phyloP scores from a whole-genome alignment of 441 rosid species.

The Breynia disticha region DNA sequence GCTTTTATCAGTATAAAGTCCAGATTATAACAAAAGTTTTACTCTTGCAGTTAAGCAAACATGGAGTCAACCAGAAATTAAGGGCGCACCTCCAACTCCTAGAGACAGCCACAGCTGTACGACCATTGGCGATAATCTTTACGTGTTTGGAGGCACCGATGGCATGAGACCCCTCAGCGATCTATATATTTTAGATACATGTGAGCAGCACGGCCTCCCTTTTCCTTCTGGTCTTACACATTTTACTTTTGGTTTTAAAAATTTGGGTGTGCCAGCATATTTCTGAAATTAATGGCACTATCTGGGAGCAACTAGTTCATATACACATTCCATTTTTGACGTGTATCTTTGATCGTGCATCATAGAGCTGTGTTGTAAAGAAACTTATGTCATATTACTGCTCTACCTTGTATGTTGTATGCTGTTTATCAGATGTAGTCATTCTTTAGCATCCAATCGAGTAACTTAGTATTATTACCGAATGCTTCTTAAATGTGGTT shows the following conservation, averaged over 20 bases:
- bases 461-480: not conserved
- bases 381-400: too few relatives aligned
- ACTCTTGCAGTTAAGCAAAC: constrained; percentile 60
- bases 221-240: constrained; percentile 8
- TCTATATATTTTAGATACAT: constrained; percentile 69
- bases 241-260: too few relatives aligned
- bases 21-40: not conserved
- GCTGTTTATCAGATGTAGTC: too few relatives aligned
- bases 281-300: too few relatives aligned
- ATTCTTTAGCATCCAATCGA: too few relatives aligned
- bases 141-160: constrained; percentile 90
- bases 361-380: too few relatives aligned
- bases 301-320: too few relatives aligned
- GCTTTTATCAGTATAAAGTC: not conserved
- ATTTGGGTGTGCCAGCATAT: too few relatives aligned
- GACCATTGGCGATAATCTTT: constrained; percentile 59
- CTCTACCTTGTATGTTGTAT: too few relatives aligned
- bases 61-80: constrained; percentile 75
- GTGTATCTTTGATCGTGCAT: too few relatives aligned
- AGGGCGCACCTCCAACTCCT: constrained; percentile 68
- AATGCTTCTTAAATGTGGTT: not conserved
- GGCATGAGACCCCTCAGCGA: constrained; percentile 73
- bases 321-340: too few relatives aligned
- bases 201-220: constrained; percentile 33
- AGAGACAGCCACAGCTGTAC: constrained; percentile 94